Conservation (phyloP, 768 basidiomycete genomes). For the Lyophyllum decastes region DNA sequence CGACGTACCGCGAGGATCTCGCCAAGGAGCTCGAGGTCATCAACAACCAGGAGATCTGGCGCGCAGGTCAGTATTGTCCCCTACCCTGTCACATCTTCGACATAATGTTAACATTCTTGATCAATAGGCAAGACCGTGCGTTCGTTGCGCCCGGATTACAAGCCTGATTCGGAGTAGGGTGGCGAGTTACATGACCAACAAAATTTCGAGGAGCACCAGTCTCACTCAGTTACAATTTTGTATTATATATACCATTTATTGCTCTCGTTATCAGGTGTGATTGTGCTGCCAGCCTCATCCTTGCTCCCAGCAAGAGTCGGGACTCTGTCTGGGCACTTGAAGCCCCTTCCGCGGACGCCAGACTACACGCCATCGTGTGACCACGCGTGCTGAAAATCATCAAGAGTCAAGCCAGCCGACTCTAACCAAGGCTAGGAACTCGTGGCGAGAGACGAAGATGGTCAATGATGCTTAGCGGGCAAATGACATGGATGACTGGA, state of each 20-base stretch:
- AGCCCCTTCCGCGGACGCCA: too few relatives aligned
- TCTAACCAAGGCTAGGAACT: too few relatives aligned
- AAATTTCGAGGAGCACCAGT: neutral
- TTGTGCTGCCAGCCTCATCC: neutral
- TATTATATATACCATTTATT: conserved; percentile 15
- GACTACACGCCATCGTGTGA: too few relatives aligned
- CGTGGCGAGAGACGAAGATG: too few relatives aligned
- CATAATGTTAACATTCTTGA: neutral
- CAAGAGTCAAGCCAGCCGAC: too few relatives aligned
- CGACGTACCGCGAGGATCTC: conserved; percentile 92
- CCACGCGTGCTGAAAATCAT: too few relatives aligned
- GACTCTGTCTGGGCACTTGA: too few relatives aligned
- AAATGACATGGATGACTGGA: too few relatives aligned
- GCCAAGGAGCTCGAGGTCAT: conserved; percentile 92
- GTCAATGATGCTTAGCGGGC: too few relatives aligned
- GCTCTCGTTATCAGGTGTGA: neutral
- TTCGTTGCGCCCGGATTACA: conserved; percentile 83
- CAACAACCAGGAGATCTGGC: conserved; percentile 98
- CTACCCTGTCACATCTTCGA: conserved; percentile 1
- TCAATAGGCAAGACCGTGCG: conserved; percentile 87
- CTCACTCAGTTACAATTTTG: neutral
- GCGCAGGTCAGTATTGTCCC: conserved; percentile 62
- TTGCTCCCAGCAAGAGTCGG: too few relatives aligned
- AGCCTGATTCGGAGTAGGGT: conserved; percentile 49
- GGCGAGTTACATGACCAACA: neutral